Evolutionary conservation across 495 filamentous ascomycete species (phyloP).

Genomic region (Xylaria palmicola): DNA sequence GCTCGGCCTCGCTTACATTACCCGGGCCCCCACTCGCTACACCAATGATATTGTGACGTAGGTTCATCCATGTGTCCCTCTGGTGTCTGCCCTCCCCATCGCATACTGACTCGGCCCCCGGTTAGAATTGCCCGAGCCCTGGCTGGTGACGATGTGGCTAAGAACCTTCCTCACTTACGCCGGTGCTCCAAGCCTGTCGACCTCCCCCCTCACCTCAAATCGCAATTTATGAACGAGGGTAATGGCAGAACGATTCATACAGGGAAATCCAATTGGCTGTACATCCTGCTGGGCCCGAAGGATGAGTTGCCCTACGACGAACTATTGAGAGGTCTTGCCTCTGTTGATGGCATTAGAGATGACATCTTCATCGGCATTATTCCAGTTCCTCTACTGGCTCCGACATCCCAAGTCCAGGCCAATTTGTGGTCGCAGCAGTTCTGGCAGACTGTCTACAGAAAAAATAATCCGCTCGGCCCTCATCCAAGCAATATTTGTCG

Average conservation of each 20-base stretch:
- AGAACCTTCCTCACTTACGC: conserved; percentile 73
- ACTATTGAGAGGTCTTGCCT: conserved; percentile 33
- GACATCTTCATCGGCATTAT: conserved; percentile 52
- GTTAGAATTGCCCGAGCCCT: conserved; percentile 24
- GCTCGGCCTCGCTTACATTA: conserved; percentile 51
- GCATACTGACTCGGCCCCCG: conserved; percentile 11
- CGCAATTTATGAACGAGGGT: conserved; percentile 46
- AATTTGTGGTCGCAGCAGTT: conserved; percentile 69
- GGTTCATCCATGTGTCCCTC: conserved; percentile 20
- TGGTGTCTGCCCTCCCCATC: conserved; percentile 1
- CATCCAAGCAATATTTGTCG: conserved; percentile 62
- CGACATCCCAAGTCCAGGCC: conserved; percentile 73
- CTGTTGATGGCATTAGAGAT: conserved; percentile 40
- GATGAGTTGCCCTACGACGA: conserved; percentile 39
- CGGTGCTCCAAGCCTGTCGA: conserved; percentile 72
- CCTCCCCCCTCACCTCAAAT: conserved; percentile 57
- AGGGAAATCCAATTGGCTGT: conserved; percentile 47
- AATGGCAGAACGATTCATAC: conserved; percentile 46
- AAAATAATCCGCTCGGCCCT: conserved; percentile 73
- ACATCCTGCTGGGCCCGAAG: conserved; percentile 47
- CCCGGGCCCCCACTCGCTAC: conserved; percentile 51
- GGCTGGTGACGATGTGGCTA: conserved; percentile 36
- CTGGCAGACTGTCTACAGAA: conserved; percentile 89
- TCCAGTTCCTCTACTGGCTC: conserved; percentile 70
- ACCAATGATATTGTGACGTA: conserved; percentile 54